Percentiles rank a stretch among this genome's conserved stretches.
phyloP scores from a whole-genome alignment of 2,329 filamentous ascomycete species.

The Verticillium albo-atrum region DNA sequence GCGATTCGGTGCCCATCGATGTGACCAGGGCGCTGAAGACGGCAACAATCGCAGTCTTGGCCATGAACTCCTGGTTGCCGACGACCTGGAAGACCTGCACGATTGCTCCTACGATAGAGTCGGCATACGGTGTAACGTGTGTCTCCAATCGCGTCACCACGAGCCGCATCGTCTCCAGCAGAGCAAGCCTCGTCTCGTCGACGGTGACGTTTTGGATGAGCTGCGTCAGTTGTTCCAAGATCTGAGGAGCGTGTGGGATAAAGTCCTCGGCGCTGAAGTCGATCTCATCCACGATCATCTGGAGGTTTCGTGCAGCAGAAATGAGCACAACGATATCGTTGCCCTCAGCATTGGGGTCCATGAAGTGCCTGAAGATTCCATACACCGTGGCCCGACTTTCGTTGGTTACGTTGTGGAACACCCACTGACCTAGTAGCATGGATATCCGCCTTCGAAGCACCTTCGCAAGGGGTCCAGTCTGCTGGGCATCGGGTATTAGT shows the following conservation, averaged over 20 bases:
- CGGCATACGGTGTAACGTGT: conserved; percentile 63
- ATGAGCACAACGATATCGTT: conserved; percentile 93
- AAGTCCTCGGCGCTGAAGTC: conserved; percentile 73
- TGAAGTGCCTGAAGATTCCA: conserved; percentile 81
- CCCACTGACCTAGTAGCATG: conserved; percentile 87
- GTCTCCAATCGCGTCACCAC: conserved; percentile 79
- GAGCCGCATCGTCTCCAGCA: conserved; percentile 80
- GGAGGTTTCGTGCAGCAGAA: conserved; percentile 82
- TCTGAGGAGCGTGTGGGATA: conserved; percentile 69
- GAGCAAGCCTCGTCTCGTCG: conserved; percentile 84
- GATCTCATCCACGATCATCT: conserved; percentile 76
- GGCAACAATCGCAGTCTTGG: conserved; percentile 89
- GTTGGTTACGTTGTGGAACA: conserved; percentile 68
- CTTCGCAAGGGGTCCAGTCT: conserved; percentile 59
- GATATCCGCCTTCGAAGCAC: conserved; percentile 83
- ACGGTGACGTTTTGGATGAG: conserved; percentile 77
- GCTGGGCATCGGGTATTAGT: conserved; percentile 73
- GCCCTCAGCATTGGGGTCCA: conserved; percentile 68
- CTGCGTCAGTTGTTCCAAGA: conserved; percentile 68
- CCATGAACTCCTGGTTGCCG: conserved; percentile 75
- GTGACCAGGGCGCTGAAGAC: conserved; percentile 82
- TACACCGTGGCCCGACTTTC: conserved; percentile 72
- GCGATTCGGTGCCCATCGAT: conserved; percentile 74
- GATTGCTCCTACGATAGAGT: conserved; percentile 75
- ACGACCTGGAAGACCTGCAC: conserved; percentile 82